These are phyloP conservation scores for Lactifluus pinguis DNA, from an alignment of 768 basidiomycete species.

Conservation along the genomic window DNA sequence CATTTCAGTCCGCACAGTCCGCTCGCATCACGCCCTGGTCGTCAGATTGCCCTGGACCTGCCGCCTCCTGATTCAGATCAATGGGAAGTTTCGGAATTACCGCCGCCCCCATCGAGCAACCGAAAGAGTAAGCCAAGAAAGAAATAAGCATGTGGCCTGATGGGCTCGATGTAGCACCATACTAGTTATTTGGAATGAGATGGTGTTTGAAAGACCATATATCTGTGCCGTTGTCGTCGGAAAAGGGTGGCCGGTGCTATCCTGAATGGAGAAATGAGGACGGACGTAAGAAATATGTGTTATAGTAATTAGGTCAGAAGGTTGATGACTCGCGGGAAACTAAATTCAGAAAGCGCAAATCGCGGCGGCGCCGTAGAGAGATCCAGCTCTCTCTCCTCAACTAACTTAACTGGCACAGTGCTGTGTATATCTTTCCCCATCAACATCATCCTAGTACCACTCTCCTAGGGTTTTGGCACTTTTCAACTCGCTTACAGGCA, in stretches of 20 bases:
- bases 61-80: slow-evolving; percentile 32
- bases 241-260: background rate
- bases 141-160: background rate
- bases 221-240: background rate
- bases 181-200: background rate
- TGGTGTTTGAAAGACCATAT: no score
- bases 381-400: no score
- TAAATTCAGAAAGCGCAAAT: background rate
- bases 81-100: slow-evolving; percentile 28
- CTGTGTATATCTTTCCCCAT: background rate
- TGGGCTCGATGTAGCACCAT: background rate
- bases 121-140: slow-evolving; percentile 8
- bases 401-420: no score
- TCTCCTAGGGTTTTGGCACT: slow-evolving; percentile 7
- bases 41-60: slow-evolving; percentile 23
- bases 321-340: background rate
- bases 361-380: background rate
- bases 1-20: background rate
- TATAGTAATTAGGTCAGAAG: background rate
- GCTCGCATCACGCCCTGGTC: background rate
- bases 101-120: slow-evolving; percentile 10
- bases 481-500: background rate
- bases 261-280: background rate
- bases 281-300: no score
- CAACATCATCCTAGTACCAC: slow-evolving; percentile 3